phyloP scores from a whole-genome alignment of 352 stramenopile genomes.

The Globisporangium echinulatum region DNA sequence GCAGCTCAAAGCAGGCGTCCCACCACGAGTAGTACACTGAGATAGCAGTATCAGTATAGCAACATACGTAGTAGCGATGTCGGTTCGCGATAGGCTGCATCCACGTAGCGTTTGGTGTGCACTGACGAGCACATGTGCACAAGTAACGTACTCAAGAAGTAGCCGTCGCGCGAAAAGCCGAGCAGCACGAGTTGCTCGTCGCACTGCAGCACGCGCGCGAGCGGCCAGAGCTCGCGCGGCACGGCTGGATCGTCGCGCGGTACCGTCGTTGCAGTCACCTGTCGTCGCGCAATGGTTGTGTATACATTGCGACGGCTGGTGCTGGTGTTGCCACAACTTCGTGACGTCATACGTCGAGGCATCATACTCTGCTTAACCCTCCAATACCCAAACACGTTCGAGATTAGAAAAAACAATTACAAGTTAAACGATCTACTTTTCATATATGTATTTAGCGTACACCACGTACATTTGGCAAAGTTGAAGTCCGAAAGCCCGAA shows the following conservation, averaged over 20 bases:
- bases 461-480: too few relatives aligned
- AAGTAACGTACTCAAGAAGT: constrained; percentile 39
- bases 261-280: background rate
- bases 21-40: constrained; percentile 48
- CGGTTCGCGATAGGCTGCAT: too few relatives aligned
- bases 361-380: too few relatives aligned
- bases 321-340: background rate
- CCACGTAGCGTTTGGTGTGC: background rate
- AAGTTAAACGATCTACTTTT: too few relatives aligned
- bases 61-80: too few relatives aligned
- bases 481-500: too few relatives aligned
- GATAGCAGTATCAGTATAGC: too few relatives aligned
- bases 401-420: too few relatives aligned
- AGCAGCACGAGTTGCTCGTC: constrained; percentile 48
- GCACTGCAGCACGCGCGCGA: constrained; percentile 28
- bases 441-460: too few relatives aligned
- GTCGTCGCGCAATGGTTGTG: constrained; percentile 2
- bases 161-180: constrained; percentile 63
- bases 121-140: background rate
- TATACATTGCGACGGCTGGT: constrained; percentile 1
- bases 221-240: constrained; percentile 8
- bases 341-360: too few relatives aligned
- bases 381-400: too few relatives aligned
- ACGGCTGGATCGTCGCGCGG: constrained; percentile 5
- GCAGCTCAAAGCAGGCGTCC: constrained; percentile 30